phyloP scores from a whole-genome alignment of 257 asterid species.

The Haberlea rhodopensis region DNA sequence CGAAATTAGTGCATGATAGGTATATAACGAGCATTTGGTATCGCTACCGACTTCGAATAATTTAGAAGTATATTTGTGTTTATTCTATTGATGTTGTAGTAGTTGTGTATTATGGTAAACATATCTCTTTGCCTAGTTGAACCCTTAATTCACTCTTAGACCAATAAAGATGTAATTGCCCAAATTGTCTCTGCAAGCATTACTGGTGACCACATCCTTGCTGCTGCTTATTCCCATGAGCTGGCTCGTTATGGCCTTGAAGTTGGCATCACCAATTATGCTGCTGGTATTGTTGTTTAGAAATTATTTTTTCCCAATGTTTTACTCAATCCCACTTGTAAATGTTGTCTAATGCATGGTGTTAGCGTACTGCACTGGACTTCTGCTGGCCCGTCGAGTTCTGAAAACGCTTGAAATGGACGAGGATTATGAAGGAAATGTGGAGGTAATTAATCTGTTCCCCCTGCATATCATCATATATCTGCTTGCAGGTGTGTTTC shows the following conservation, averaged over 20 bases:
- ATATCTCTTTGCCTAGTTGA: background rate
- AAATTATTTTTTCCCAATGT: background rate
- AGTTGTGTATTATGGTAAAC: background rate
- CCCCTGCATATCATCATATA: background rate
- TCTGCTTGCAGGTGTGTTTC: background rate
- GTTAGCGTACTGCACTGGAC: conserved; percentile 86
- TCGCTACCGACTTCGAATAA: no score
- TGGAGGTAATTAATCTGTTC: conserved; percentile 47
- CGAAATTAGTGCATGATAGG: no score
- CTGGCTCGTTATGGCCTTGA: no score
- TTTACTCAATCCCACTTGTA: background rate
- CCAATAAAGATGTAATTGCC: conserved; percentile 47
- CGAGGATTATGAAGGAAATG: no score
- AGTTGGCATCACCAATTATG: no score
- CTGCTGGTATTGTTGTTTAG: conserved; percentile 36
- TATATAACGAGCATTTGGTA: no score
- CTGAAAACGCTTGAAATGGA: no score
- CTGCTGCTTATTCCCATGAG: no score
- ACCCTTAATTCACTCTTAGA: conserved; percentile 33
- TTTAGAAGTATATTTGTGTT: background rate
- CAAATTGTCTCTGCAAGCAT: conserved; percentile 45
- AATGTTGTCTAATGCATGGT: no score
- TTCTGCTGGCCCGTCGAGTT: conserved; percentile 76
- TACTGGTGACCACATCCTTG: no score
- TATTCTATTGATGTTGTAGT: background rate